A percentile compares a stretch with the other conserved stretches of the same genome.
Evolutionary conservation across 495 filamentous ascomycete genomes (phyloP).

Genomic region (Monascus purpureus): DNA sequence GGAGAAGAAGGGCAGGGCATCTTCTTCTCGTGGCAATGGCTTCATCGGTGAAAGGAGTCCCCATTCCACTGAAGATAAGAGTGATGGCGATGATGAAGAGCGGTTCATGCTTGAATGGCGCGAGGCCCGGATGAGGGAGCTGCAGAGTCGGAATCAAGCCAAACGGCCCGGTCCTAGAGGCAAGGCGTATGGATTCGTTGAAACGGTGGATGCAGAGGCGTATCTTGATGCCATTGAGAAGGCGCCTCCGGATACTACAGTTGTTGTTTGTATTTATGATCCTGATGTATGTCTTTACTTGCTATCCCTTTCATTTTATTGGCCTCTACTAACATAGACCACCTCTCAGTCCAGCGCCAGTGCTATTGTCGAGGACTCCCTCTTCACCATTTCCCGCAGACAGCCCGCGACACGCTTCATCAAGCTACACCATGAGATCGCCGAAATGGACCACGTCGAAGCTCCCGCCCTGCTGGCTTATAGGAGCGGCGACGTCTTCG

Average conservation of each 20-base stretch:
- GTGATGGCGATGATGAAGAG: constrained; percentile 49
- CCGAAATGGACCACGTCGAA: constrained; percentile 84
- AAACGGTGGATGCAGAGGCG: constrained; percentile 75
- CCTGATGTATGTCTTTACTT: constrained; percentile 52
- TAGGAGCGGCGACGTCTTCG: constrained; percentile 76
- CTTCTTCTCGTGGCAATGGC: constrained; percentile 16
- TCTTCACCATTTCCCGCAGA: constrained; percentile 54
- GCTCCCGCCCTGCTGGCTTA: constrained; percentile 87
- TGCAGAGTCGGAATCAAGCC: constrained; percentile 41
- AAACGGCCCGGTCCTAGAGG: constrained; percentile 51
- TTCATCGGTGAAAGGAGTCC: constrained; percentile 19
- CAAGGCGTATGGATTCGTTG: constrained; percentile 61
- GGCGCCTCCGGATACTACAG: constrained; percentile 62
- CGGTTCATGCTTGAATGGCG: constrained; percentile 77
- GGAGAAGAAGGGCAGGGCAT: constrained; percentile 24
- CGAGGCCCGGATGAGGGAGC: constrained; percentile 58
- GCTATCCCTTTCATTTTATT: too few species aligned
- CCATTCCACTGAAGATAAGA: background rate
- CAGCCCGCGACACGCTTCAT: constrained; percentile 69
- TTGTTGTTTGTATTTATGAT: constrained; percentile 94
- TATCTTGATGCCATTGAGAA: constrained; percentile 94
- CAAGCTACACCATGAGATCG: constrained; percentile 81
- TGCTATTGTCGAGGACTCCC: constrained; percentile 57
- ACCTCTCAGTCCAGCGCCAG: constrained; percentile 61
- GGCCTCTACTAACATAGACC: too few species aligned